A percentile compares a stretch with the other conserved stretches of the same genome.
Conservation (phyloP, 2,329 filamentous ascomycete genomes). For the Epichloe gansuensis region DNA sequence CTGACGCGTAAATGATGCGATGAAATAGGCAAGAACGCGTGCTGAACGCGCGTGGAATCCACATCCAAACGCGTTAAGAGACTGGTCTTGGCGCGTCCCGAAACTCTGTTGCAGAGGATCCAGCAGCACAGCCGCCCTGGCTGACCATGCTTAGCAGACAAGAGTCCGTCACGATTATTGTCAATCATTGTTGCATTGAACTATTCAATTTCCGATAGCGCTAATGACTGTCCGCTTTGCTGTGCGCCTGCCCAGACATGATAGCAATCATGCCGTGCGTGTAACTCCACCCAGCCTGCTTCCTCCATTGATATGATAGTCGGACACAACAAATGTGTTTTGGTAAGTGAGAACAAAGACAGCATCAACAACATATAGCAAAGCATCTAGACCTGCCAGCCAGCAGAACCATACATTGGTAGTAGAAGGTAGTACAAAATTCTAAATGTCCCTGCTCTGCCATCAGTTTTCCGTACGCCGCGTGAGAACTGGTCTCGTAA, state of each 20-base stretch:
- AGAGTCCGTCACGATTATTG: background rate
- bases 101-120: background rate
- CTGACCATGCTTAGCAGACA: no score
- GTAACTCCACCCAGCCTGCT: background rate
- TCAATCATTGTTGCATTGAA: background rate
- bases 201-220: background rate
- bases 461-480: background rate
- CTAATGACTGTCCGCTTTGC: background rate
- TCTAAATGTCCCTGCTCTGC: background rate
- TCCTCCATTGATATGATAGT: background rate
- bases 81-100: background rate
- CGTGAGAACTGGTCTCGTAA: background rate
- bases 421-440: background rate
- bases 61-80: background rate
- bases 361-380: background rate
- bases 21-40: background rate
- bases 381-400: background rate
- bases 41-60: background rate
- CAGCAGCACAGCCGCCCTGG: no score
- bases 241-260: background rate
- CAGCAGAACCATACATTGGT: background rate
- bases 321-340: background rate
- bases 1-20: conserved; percentile 2
- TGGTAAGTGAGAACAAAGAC: background rate
- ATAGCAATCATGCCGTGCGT: background rate